Base-by-base conservation (phyloP, 1,139 yeast species). In the Saccharomyces hybrid region DNA sequence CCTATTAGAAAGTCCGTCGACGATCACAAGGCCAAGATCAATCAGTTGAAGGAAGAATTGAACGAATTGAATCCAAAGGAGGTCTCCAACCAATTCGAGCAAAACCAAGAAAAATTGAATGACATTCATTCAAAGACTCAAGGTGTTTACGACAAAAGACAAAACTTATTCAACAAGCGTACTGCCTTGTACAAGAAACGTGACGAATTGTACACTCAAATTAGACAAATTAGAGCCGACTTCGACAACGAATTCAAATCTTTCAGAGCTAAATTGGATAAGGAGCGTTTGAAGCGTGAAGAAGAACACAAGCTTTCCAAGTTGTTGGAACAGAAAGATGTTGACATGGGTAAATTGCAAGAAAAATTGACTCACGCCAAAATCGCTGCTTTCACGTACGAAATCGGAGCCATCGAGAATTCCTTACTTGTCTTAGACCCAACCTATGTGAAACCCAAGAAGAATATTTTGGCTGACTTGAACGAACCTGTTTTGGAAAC, bases 1-100 rank as follows among this genome's bases (percentile, higher is more conserved):
- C 81, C 82, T 64, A 80, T 81, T 65, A 97, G 90, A 77, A 81
- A 81, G 63, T 79, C 84, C 52, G 86, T 93, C 69, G 97, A 90
- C 68, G 78, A 78, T 51, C 96, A 89, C 73, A 87, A 84, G 76
- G 78, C 78, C 56, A 85, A 88, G 75, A 84, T 89, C 62, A 79
- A 82, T 54, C 88, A 82, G 38, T 78, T 93, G 73, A 90, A 89
- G 76, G 78, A 80, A 69, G 80, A 82, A 65, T 75, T 88, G 67
- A 77, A 80, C 64, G 74, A 80, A 52, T 71, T 83, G 59, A 88
- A 84, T 68, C 80, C 86, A 66, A 86, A 80, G 70, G 83, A 81
- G 57, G 72, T 81, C 50, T 79, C 81, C 54, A 73, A 76, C 47
- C 72, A 75, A 62, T 80, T 77, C 62, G 79, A 77, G 57, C 83